A percentile compares a stretch with the other conserved stretches of the same genome.
Evolutionary conservation across 2,329 filamentous ascomycete species (phyloP).

Genomic region (Bipolaris oryzae): DNA sequence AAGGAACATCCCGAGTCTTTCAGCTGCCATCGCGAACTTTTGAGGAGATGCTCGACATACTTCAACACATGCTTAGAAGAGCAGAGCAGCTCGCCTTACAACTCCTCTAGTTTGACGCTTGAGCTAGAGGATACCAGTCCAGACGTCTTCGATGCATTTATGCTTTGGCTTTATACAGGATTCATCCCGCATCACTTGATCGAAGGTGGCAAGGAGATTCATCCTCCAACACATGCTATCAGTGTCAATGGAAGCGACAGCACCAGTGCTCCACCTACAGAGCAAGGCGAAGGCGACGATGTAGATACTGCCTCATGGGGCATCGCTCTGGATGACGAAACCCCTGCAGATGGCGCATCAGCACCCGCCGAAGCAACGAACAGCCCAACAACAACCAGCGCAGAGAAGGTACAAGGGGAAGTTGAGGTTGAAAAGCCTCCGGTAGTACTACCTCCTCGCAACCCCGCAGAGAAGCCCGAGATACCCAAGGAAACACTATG

Average conservation of each 20-base stretch:
- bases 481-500: slow-evolving; percentile 45
- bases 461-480: slow-evolving; percentile 42
- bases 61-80: slow-evolving; percentile 41
- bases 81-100: slow-evolving; percentile 41
- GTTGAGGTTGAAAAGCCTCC: slow-evolving; percentile 33
- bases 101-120: slow-evolving; percentile 31
- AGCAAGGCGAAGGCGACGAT: slow-evolving; percentile 35
- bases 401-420: slow-evolving; percentile 42
- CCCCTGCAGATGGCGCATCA: slow-evolving; percentile 17
- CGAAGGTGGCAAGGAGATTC: slow-evolving; percentile 43
- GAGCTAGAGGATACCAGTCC: slow-evolving; percentile 43
- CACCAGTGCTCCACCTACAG: slow-evolving; percentile 9
- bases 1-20: slow-evolving; percentile 43
- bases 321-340: slow-evolving; percentile 42
- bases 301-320: slow-evolving; percentile 46
- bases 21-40: slow-evolving; percentile 43
- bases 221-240: slow-evolving; percentile 37
- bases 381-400: slow-evolving; percentile 23
- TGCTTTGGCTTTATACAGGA: slow-evolving; percentile 48
- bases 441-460: slow-evolving; percentile 32
- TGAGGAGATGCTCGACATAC: slow-evolving; percentile 42
- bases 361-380: slow-evolving; percentile 16
- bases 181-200: slow-evolving; percentile 47
- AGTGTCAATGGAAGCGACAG: slow-evolving; percentile 27
- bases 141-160: slow-evolving; percentile 48